Evolutionary conservation across 768 basidiomycete species (phyloP), one percentile per base, ranked within the genome.

Genomic region (Wakefieldia striispora): DNA sequence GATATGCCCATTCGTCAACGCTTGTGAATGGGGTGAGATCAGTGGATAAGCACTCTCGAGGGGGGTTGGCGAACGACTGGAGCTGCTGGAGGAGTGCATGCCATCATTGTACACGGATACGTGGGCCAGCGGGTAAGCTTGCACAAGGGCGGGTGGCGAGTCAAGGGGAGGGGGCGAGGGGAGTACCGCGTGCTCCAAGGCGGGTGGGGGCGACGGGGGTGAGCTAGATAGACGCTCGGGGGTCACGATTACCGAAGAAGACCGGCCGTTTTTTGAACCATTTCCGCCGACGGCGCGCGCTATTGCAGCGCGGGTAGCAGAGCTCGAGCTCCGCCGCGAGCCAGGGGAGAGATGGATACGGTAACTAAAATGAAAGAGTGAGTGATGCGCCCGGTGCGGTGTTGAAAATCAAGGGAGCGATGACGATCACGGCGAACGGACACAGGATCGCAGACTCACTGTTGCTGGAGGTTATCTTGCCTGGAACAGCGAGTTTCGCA

Each of bases 401-500:
- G 55, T 50, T 53, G 49, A 13, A 29, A 6, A 29, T 29, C 29
- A 7, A 27, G 31, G 31, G 31, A 14, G 13, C 3, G 11, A 12
- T 6, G 31, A 31, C 27, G 27, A 27, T 27, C 27, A 27, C 3
- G 11, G n/a, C n/a, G n/a, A n/a, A n/a, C n/a, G n/a, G n/a, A n/a
- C n/a, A n/a, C n/a, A n/a, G n/a, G n/a, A n/a, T n/a, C n/a, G n/a
- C n/a, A n/a, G 14, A 53, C 66, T 51, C 14, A 68, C 66, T 68
- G 66, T n/a, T 68, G 66, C 23, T 68, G 82, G 16, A 95, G 76
- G 57, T 95, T 95, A 59, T 95, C 93, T 67, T 93, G 91, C 29
- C 92, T 75, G 11, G 89, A 91, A 57, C 93, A 95, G 16, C 88
- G 78, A 2, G 91, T 94, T 59, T 93, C 89, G 66, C 92, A 95